phyloP scores from a whole-genome alignment of 116 monocot species.

The Trichopus zeylanicus region DNA sequence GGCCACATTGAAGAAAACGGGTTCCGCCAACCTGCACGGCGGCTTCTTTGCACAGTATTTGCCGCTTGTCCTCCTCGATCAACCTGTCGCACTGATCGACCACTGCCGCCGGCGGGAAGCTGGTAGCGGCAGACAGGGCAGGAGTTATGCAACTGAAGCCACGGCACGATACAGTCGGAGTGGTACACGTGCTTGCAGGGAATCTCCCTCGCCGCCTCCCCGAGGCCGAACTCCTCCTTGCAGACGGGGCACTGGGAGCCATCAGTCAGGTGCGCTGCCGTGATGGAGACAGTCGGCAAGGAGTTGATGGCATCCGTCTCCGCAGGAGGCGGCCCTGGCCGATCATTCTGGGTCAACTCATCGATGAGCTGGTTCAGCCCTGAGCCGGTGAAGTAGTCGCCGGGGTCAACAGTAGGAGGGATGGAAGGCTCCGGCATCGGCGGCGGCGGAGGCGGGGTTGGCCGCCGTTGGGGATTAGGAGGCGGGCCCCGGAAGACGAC shows the following conservation, averaged over 20 bases:
- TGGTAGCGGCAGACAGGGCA: constrained; percentile 74
- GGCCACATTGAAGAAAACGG: too few species aligned
- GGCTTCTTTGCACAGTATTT: too few species aligned
- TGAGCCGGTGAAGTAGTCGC: constrained; percentile 53
- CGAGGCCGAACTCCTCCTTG: constrained; percentile 63
- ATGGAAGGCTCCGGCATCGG: too few species aligned
- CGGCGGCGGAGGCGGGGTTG: too few species aligned
- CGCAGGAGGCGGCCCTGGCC: constrained; percentile 67
- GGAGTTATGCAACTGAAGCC: constrained; percentile 65
- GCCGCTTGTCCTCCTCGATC: too few species aligned
- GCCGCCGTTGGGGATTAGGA: too few species aligned
- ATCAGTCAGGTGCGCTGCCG: constrained; percentile 34
- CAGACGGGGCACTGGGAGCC: constrained; percentile 78
- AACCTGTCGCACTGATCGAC: too few species aligned
- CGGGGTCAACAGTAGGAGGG: background rate
- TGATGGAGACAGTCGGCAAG: constrained; percentile 46
- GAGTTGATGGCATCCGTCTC: constrained; percentile 43
- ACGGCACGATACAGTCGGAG: constrained; percentile 57
- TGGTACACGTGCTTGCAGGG: constrained; percentile 81
- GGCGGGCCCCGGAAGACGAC: too few species aligned
- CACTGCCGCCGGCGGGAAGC: constrained; percentile 20
- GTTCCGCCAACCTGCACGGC: too few species aligned
- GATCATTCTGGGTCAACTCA: constrained; percentile 70
- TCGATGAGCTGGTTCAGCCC: constrained; percentile 44
- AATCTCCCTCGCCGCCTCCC: constrained; percentile 66